Percentiles rank a stretch among this genome's conserved stretches.
phyloP scores from a whole-genome alignment of 306 rosid species.

The Sphenostylis stenocarpa region DNA sequence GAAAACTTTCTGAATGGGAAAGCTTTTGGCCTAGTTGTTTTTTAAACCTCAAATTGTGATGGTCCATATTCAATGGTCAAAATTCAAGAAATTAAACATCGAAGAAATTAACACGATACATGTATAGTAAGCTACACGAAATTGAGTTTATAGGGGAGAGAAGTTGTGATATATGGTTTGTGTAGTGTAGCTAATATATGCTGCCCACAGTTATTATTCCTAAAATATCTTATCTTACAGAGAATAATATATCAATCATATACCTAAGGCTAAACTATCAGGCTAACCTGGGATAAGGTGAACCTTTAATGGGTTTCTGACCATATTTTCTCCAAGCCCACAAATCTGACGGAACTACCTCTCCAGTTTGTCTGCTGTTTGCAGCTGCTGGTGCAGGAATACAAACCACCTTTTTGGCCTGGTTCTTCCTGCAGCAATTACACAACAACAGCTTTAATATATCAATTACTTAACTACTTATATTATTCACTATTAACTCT shows the following conservation, averaged over 20 bases:
- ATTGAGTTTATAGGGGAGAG: constrained; percentile 21
- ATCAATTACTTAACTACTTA: neutral
- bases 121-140: constrained; percentile 28
- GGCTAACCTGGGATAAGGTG: constrained; percentile 89
- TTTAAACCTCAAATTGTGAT: constrained; percentile 16
- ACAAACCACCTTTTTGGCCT: constrained; percentile 85
- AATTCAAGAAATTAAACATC: neutral
- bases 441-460: neutral
- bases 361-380: constrained; percentile 87
- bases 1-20: neutral
- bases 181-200: neutral
- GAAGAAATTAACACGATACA: constrained; percentile 6
- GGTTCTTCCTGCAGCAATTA: constrained; percentile 64
- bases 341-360: constrained; percentile 95
- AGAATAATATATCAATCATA: neutral
- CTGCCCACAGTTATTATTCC: neutral
- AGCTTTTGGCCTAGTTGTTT: neutral
- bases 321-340: constrained; percentile 99
- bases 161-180: neutral
- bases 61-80: constrained; percentile 30
- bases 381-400: constrained; percentile 94
- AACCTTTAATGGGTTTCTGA: constrained; percentile 98
- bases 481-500: neutral
- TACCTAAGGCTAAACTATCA: constrained; percentile 19
- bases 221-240: neutral